phyloP scores from a whole-genome alignment of 2,329 filamentous ascomycete species.

The Cladorrhinum sp. region DNA sequence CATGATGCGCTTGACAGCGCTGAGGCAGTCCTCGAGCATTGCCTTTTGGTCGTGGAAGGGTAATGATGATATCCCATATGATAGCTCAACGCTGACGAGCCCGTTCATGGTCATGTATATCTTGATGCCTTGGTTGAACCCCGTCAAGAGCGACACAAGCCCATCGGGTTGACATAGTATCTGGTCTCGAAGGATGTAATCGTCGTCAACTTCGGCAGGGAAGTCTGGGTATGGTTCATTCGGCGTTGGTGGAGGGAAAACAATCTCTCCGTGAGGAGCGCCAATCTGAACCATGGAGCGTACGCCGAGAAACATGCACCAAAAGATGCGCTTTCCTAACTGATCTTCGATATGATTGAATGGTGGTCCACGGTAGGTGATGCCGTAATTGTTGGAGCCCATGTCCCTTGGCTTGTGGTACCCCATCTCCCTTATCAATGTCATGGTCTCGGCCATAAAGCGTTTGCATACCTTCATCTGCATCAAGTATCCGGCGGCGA shows the following conservation, averaged over 20 bases:
- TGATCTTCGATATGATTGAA: conserved; percentile 72
- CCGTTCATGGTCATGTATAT: conserved; percentile 79
- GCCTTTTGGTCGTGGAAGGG: conserved; percentile 76
- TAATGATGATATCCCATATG: conserved; percentile 74
- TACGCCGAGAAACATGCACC: conserved; percentile 74
- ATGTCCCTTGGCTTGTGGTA: conserved; percentile 55
- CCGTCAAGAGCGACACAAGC: conserved; percentile 67
- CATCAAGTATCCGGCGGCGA: conserved; percentile 65
- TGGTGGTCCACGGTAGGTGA: conserved; percentile 35
- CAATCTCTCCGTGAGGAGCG: conserved; percentile 65
- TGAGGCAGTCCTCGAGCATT: conserved; percentile 68
- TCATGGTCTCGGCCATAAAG: conserved; percentile 70
- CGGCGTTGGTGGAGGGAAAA: conserved; percentile 73
- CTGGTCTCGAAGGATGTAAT: conserved; percentile 69
- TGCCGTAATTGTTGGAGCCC: conserved; percentile 26
- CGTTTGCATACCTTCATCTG: conserved; percentile 65
- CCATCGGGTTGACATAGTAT: conserved; percentile 68
- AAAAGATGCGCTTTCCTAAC: conserved; percentile 77
- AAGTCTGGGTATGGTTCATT: conserved; percentile 74
- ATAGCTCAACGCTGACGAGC: conserved; percentile 75
- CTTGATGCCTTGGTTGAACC: conserved; percentile 76
- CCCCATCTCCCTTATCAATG: conserved; percentile 65
- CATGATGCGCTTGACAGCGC: conserved; percentile 66
- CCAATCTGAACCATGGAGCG: conserved; percentile 76
- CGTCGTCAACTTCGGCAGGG: conserved; percentile 80